These are phyloP conservation scores for Yamadazyma endophytica DNA, from an alignment of 805 yeast genomes.

Conservation along the genomic window DNA sequence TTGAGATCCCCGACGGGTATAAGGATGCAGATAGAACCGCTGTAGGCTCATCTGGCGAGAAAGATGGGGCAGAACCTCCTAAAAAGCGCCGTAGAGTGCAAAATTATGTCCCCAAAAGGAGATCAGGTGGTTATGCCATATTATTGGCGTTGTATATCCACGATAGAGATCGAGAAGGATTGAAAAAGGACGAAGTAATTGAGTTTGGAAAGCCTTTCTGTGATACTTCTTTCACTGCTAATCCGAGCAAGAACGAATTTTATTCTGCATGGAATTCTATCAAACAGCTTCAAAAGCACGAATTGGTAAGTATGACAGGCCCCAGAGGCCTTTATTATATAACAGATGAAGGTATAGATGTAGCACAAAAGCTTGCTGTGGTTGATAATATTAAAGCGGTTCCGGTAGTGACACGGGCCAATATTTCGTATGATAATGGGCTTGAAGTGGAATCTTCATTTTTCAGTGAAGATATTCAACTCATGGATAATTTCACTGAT, in stretches of 20 bases:
- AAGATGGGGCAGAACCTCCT: constrained; percentile 1
- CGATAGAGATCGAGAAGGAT: constrained; percentile 51
- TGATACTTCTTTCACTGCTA: constrained; percentile 53
- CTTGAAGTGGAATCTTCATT: constrained; percentile 19
- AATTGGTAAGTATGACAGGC: constrained; percentile 52
- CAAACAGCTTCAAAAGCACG: constrained; percentile 58
- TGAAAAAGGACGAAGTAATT: constrained; percentile 58
- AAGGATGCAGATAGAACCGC: constrained; percentile 2
- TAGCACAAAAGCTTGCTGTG: constrained; percentile 54
- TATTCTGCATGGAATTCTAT: constrained; percentile 76
- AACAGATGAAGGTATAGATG: constrained; percentile 63
- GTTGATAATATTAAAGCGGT: constrained; percentile 37
- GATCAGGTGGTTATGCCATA: constrained; percentile 86
- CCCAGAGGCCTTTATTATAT: constrained; percentile 58
- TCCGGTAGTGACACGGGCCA: constrained; percentile 13
- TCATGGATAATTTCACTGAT: constrained; percentile 4
- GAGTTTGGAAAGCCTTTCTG: constrained; percentile 51
- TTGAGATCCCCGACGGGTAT: constrained; percentile 39
- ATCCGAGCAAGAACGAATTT: constrained; percentile 57
- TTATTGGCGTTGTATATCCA: constrained; percentile 51
- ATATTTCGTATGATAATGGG: constrained; percentile 33
- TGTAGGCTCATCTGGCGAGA: constrained; percentile 2
- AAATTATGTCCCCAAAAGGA: constrained; percentile 61
- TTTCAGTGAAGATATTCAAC: constrained; percentile 6
- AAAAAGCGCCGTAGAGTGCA: constrained; percentile 19